phyloP scores from a whole-genome alignment of 257 asterid genomes.

The Solanum chaucha region DNA sequence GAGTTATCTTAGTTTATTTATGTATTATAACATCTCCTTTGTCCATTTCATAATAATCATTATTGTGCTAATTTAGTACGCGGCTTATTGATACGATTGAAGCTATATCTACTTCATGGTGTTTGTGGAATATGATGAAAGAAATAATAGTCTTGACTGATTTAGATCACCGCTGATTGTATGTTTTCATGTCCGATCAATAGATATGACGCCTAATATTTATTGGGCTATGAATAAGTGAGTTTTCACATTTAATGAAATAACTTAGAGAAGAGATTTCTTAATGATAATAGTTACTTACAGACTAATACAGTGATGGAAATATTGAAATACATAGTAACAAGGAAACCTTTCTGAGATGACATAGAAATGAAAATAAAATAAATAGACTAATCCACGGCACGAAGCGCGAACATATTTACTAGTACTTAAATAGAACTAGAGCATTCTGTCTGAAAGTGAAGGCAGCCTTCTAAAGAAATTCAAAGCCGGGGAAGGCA shows the following conservation, averaged over 20 bases:
- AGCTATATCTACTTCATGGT: slow-evolving; percentile 7
- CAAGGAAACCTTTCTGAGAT: too few species aligned
- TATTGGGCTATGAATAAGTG: not conserved
- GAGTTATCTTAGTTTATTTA: not conserved
- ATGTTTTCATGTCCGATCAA: not conserved
- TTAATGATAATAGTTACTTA: not conserved
- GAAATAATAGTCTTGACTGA: not conserved
- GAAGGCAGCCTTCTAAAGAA: too few species aligned
- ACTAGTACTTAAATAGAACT: too few species aligned
- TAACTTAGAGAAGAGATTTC: not conserved
- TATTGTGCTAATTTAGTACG: not conserved
- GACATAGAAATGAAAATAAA: too few species aligned
- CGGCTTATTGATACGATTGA: slow-evolving; percentile 5
- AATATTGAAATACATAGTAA: too few species aligned
- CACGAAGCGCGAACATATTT: too few species aligned
- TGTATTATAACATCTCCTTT: not conserved
- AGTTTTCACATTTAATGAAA: not conserved
- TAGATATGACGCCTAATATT: not conserved
- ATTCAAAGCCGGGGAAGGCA: too few species aligned
- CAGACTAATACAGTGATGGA: not conserved
- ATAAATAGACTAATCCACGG: too few species aligned
- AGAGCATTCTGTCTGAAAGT: too few species aligned
- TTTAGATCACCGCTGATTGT: not conserved
- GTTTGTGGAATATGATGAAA: not conserved
- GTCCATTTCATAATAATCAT: not conserved